Base-by-base conservation (phyloP, 2,329 filamentous ascomycete genomes). In the Monosporascus sp. region DNA sequence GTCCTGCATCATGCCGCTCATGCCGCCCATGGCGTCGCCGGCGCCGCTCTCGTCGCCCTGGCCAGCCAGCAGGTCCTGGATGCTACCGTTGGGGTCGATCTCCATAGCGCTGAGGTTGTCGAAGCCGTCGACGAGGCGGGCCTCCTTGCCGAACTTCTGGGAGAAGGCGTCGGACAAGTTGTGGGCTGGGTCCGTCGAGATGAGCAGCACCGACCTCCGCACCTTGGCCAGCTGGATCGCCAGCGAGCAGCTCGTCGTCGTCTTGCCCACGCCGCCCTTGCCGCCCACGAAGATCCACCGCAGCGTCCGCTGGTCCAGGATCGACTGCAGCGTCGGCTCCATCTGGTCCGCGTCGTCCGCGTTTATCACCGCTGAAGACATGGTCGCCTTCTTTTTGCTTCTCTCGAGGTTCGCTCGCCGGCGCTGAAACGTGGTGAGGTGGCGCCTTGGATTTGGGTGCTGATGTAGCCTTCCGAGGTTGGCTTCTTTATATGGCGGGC, bases 281-380 rank as follows among this genome's bases (percentile, higher is more conserved):
- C 94, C 94, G 66, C 94, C 94, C 56, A 99, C 94, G 67, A 99
- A 99, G 74, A 99, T 96, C 94, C 94, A 99, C 70, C 94, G 90
- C 52, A 99, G 86, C 37, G 89, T 87, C 73, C 91, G 91, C 74
- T 99, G 94, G 78, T 96, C 91, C 66, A 99, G 85, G 68, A 99
- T 91, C 60, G 89, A 89, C 77, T 97, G 89, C 67, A 99, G 89
- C 50, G 89, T 91, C 48, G 94, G 92, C 77, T 96, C 92, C 77
- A 97, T 86, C 64, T 84, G 78, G 69, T 91, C 31, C 31, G 31
- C 88, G 67, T 88, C 87, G 73, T 88, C 87, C 73, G 74, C 71
- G 61, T 75, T 73, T 49, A 80, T 66, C 48, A 80, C 61, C 49
- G 78, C 74, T 51, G 59, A 50, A 35, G 73, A 72, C 71, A 75